These are phyloP conservation scores for Caryopteris hybrid DNA, from an alignment of 305 asterid species.

Conservation along the genomic window DNA sequence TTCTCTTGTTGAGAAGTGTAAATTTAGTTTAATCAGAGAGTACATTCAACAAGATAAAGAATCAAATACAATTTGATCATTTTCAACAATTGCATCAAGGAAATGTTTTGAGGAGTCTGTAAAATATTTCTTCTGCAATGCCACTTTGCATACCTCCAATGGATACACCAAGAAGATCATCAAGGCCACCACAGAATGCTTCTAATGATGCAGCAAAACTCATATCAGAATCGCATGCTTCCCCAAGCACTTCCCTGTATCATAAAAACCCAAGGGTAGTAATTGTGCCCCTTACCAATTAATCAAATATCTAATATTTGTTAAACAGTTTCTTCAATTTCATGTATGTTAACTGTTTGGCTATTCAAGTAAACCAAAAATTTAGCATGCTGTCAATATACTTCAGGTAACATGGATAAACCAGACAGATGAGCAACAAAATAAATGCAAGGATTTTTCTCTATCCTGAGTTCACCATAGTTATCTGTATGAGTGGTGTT, in stretches of 20 bases:
- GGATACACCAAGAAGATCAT: constrained; percentile 89
- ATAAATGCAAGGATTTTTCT: not conserved
- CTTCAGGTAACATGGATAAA: not conserved
- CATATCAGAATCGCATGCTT: constrained; percentile 66
- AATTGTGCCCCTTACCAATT: not conserved
- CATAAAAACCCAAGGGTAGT: constrained; percentile 7
- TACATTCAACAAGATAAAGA: not conserved
- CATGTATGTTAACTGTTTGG: constrained; percentile 1
- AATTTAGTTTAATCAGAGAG: not conserved
- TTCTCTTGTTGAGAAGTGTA: too few relatives aligned
- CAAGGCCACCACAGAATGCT: constrained; percentile 93
- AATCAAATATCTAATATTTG: constrained; percentile 6
- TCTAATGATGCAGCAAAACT: constrained; percentile 86
- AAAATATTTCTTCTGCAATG: not conserved
- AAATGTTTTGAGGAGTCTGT: not conserved
- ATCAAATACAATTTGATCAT: constrained; percentile 1
- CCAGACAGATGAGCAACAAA: not conserved
- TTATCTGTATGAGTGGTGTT: not conserved
- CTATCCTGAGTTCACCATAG: not conserved
- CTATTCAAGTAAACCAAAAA: not conserved
- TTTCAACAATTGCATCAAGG: not conserved
- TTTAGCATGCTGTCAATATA: not conserved
- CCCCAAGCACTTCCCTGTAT: constrained; percentile 84
- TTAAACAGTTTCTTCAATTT: not conserved
- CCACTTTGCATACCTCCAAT: constrained; percentile 64